These are phyloP conservation scores for Bacidia rubella DNA, from an alignment of 495 filamentous ascomycete species.

Conservation along the genomic window DNA sequence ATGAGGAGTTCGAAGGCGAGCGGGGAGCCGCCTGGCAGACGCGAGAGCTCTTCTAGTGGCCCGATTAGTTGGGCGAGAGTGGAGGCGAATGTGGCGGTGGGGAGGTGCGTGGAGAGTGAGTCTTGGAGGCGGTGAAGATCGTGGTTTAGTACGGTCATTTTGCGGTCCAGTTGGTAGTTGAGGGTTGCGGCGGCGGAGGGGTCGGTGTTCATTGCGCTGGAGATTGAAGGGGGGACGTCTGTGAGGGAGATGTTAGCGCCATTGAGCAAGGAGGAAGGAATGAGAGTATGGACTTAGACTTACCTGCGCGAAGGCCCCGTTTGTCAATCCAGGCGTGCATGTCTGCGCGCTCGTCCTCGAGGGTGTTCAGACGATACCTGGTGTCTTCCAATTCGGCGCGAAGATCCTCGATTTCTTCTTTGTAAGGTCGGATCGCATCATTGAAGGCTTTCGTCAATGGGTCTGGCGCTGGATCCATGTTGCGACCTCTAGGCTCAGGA, in stretches of 20 bases:
- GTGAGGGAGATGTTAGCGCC: neutral
- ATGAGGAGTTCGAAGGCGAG: constrained; percentile 38
- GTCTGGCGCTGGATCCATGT: constrained; percentile 27
- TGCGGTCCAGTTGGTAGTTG: constrained; percentile 39
- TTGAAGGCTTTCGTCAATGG: constrained; percentile 36
- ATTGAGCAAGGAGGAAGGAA: neutral
- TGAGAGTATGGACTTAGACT: constrained; percentile 7
- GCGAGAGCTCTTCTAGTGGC: constrained; percentile 30
- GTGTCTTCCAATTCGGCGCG: constrained; percentile 32
- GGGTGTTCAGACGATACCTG: constrained; percentile 27
- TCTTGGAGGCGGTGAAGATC: constrained; percentile 41
- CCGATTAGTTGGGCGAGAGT: constrained; percentile 27
- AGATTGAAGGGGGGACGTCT: constrained; percentile 39
- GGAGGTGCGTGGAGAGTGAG: constrained; percentile 34
- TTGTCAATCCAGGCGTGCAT: constrained; percentile 40
- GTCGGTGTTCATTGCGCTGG: constrained; percentile 33
- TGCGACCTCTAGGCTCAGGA: constrained; percentile 4
- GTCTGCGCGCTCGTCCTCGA: constrained; percentile 33
- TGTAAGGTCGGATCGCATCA: constrained; percentile 32
- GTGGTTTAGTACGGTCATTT: constrained; percentile 41
- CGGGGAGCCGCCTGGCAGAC: constrained; percentile 28
- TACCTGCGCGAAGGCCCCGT: constrained; percentile 35
- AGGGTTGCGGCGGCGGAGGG: constrained; percentile 29
- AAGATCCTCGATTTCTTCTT: constrained; percentile 32
- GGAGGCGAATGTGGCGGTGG: constrained; percentile 26